A percentile compares a stretch with the other conserved stretches of the same genome.
These are phyloP conservation scores for Penicillium soppii DNA, from an alignment of 495 filamentous ascomycete genomes.

Conservation along the genomic window DNA sequence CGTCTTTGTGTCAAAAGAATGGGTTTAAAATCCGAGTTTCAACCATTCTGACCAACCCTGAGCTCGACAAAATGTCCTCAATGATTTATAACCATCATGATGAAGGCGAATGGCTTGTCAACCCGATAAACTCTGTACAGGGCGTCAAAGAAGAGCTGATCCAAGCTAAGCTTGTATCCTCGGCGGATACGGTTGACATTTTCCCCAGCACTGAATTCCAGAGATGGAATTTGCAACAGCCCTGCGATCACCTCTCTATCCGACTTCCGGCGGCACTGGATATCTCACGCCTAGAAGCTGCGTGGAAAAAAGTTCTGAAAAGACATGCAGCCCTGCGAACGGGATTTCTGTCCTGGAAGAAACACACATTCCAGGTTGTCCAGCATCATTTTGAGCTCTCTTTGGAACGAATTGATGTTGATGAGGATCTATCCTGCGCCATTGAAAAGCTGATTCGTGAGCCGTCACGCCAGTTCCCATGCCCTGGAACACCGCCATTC, in stretches of 20 bases:
- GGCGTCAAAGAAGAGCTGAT: neutral
- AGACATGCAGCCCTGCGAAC: neutral
- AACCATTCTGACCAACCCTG: neutral
- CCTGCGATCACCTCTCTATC: neutral
- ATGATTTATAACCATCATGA: neutral
- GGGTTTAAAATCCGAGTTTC: neutral
- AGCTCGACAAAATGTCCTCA: neutral
- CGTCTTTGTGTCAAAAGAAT: neutral
- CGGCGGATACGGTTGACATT: neutral
- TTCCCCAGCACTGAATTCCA: neutral
- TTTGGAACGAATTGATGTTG: neutral
- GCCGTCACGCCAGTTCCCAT: neutral
- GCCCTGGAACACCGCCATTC: neutral
- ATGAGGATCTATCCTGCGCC: neutral
- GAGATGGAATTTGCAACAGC: neutral
- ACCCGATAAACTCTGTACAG: neutral
- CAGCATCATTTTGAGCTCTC: neutral
- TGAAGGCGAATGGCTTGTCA: neutral
- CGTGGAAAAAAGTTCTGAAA: neutral
- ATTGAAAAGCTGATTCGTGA: neutral
- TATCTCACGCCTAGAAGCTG: neutral
- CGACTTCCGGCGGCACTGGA: neutral
- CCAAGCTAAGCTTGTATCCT: neutral
- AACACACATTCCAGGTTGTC: neutral
- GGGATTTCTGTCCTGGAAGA: neutral